Base-by-base conservation (phyloP, 2,329 filamentous ascomycete genomes). In the Tolypocladium ophioglossoides region DNA sequence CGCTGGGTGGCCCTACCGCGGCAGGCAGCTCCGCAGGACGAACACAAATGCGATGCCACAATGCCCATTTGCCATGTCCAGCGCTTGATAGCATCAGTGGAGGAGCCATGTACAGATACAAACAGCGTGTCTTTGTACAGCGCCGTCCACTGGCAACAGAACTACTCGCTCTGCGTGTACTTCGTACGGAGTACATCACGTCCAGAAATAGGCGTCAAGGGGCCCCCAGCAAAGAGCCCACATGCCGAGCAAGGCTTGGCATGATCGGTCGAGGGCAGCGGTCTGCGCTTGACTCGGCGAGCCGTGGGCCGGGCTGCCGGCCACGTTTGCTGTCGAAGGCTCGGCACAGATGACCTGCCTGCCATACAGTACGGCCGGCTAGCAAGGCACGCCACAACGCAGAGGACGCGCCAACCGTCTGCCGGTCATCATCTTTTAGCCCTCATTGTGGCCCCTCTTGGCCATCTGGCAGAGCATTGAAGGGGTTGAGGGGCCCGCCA, bases 161-260 rank as follows among this genome's bases (percentile, higher is more conserved):
- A 56, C 47, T 41, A 46, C n/a, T n/a, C n/a, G n/a, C n/a, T 32
- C 52, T 57, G 32, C 12, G 54, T 54, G 56, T n/a, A n/a, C n/a
- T n/a, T n/a, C n/a, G n/a, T n/a, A n/a, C n/a, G n/a, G n/a, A n/a
- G 27, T 58, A 56, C 55, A 59, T 59, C 57, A 60, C 59, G 52
- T 51, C 57, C 59, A 56, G 55, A 58, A 58, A 48, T 56, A 59
- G 59, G 54, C 53, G 50, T 51, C 34, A 56, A 14, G 41, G 54
- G 52, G 51, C 44, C 55, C 56, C 57, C 59, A 53, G 58, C 55
- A 53, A 51, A 55, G 51, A 56, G 53, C n/a, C 58, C 61, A 61
- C 62, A 62, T 64, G 61, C 62, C n/a, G n/a, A n/a, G n/a, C n/a
- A n/a, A n/a, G n/a, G n/a, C n/a, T n/a, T n/a, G n/a, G n/a, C n/a